Evolutionary conservation across 192 early-diverging fungal species (phyloP).

Genomic region (Spizellomyces punctatus): DNA sequence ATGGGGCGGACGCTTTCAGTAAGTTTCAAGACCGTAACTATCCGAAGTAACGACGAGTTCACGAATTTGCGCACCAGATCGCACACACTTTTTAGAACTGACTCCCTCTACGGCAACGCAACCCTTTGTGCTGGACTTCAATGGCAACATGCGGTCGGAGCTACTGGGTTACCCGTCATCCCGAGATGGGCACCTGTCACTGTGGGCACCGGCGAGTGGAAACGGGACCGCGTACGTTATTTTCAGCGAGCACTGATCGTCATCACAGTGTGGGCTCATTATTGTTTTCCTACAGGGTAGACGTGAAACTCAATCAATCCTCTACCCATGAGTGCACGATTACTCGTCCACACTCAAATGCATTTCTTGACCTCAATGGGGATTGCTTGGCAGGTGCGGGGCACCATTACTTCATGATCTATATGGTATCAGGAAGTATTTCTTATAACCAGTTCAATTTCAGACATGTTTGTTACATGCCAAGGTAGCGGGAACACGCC

Average conservation of each 20-base stretch:
- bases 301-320: not conserved
- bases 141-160: slow-evolving; percentile 63
- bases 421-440: not conserved
- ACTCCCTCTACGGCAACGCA: slow-evolving; percentile 36
- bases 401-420: not conserved
- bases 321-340: slow-evolving; percentile 58
- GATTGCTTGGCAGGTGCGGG: slow-evolving; percentile 78
- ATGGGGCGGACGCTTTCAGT: slow-evolving; percentile 66
- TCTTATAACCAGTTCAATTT: slow-evolving; percentile 26
- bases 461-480: slow-evolving; percentile 74
- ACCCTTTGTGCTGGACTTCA: slow-evolving; percentile 65
- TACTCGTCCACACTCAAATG: slow-evolving; percentile 85
- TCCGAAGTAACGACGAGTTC: not conserved
- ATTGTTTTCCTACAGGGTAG: not conserved
- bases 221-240: slow-evolving; percentile 19
- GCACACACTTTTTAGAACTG: not conserved
- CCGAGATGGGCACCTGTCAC: slow-evolving; percentile 17
- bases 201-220: slow-evolving; percentile 19
- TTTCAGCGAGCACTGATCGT: not conserved
- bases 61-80: not conserved
- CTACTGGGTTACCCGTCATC: slow-evolving; percentile 50
- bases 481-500: slow-evolving; percentile 36
- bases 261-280: not conserved
- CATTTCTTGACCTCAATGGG: slow-evolving; percentile 90
- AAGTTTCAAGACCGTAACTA: slow-evolving; percentile 12